Conservation (phyloP, 2,329 filamentous ascomycete genomes). For the Phaeoacremonium minimum region DNA sequence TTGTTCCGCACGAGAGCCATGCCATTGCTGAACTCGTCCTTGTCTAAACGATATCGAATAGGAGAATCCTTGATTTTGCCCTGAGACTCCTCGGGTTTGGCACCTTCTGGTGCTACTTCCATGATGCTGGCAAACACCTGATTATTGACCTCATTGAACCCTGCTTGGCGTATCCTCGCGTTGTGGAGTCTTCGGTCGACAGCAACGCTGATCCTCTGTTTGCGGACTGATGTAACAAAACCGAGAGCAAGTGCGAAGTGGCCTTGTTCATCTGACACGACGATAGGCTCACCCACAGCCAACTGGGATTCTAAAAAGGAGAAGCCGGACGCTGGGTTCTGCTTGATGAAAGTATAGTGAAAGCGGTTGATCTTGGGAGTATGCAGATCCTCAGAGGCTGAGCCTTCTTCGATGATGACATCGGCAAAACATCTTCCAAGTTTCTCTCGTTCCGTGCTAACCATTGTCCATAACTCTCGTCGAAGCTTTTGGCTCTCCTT, state of each 20-base stretch:
- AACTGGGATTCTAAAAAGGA: slow-evolving; percentile 93
- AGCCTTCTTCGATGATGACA: slow-evolving; percentile 77
- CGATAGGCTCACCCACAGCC: slow-evolving; percentile 80
- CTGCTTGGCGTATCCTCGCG: slow-evolving; percentile 67
- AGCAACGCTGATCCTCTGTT: slow-evolving; percentile 75
- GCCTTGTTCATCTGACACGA: slow-evolving; percentile 92
- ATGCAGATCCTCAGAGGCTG: slow-evolving; percentile 63
- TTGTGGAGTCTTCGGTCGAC: slow-evolving; percentile 90
- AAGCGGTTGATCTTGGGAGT: slow-evolving; percentile 87
- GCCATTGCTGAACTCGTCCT: slow-evolving; percentile 97
- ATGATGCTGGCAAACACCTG: slow-evolving; percentile 90
- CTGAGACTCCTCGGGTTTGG: slow-evolving; percentile 44
- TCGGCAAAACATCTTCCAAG: slow-evolving; percentile 86
- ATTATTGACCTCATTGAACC: slow-evolving; percentile 72
- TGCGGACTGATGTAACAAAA: slow-evolving; percentile 75
- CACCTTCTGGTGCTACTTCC: slow-evolving; percentile 65
- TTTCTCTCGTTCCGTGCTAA: slow-evolving; percentile 82
- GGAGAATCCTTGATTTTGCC: slow-evolving; percentile 48
- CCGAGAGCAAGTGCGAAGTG: slow-evolving; percentile 94
- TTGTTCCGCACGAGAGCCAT: slow-evolving; percentile 96
- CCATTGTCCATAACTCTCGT: slow-evolving; percentile 93
- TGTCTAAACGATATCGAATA: slow-evolving; percentile 80
- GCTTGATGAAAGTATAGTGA: slow-evolving; percentile 79
- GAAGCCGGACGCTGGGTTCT: slow-evolving; percentile 55
- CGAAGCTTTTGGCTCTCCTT: slow-evolving; percentile 82